phyloP scores from a whole-genome alignment of 768 basidiomycete genomes.

The Xerocomellus dryophilus region DNA sequence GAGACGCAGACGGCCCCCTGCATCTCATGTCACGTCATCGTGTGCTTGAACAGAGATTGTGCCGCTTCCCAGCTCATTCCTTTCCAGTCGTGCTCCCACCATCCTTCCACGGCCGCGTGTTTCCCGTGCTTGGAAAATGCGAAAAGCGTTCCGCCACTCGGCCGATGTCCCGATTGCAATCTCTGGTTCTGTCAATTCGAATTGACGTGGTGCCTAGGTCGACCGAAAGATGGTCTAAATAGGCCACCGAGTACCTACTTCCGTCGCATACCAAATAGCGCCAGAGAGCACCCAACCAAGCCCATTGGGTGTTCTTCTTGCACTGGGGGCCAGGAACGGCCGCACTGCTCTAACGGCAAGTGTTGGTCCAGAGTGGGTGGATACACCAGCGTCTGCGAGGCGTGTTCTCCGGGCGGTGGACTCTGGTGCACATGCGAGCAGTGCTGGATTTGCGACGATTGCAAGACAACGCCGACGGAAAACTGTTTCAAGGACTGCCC shows the following conservation, averaged over 20 bases:
- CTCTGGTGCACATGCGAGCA: constrained; percentile 21
- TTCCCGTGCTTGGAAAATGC: constrained; percentile 7
- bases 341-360: constrained; percentile 9
- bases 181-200: constrained; percentile 24
- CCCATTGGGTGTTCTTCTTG: constrained; percentile 16
- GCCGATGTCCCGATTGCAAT: constrained; percentile 20
- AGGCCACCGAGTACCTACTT: neutral
- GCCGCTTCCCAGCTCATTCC: constrained; percentile 14
- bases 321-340: neutral
- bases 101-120: constrained; percentile 8
- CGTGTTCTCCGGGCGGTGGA: constrained; percentile 19
- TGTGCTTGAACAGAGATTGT: constrained; percentile 21
- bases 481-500: constrained; percentile 16
- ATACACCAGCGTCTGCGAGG: constrained; percentile 13
- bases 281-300: constrained; percentile 13
- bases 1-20: constrained; percentile 4
- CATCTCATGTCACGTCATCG: constrained; percentile 6
- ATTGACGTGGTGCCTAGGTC: constrained; percentile 23
- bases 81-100: constrained; percentile 18
- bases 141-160: constrained; percentile 3
- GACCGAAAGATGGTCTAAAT: constrained; percentile 8
- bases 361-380: constrained; percentile 20
- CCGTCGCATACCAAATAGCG: neutral
- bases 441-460: constrained; percentile 26
- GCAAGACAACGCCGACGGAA: constrained; percentile 4